Evolutionary conservation across 352 stramenopile species (phyloP).

Genomic region (Pythium pyrilobum): DNA sequence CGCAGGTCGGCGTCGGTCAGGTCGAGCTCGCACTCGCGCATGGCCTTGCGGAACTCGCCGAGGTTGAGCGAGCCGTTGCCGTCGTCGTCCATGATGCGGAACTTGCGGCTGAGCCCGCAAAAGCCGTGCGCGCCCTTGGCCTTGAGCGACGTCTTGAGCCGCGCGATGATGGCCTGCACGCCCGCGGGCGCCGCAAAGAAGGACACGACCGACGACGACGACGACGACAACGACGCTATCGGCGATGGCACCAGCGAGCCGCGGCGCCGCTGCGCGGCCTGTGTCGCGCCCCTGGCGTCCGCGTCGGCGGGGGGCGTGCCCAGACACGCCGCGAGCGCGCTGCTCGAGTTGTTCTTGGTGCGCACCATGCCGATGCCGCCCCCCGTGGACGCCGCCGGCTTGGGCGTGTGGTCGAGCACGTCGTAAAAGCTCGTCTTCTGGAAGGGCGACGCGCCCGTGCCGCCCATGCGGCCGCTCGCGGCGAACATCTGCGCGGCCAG

Average conservation of each 20-base stretch:
- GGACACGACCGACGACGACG: constrained; percentile 10
- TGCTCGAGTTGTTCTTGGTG: constrained; percentile 44
- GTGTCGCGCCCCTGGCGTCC: neutral
- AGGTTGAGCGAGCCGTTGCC: constrained; percentile 66
- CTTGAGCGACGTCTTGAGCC: constrained; percentile 44
- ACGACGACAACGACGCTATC: neutral
- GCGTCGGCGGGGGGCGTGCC: neutral
- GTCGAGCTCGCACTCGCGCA: constrained; percentile 49
- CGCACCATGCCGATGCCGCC: constrained; percentile 22
- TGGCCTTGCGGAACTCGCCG: constrained; percentile 66
- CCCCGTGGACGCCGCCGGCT: neutral
- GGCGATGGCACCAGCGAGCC: neutral
- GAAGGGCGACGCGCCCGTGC: constrained; percentile 2
- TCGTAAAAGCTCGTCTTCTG: constrained; percentile 44
- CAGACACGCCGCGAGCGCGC: constrained; percentile 49
- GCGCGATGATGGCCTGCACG: constrained; percentile 52
- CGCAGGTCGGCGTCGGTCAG: constrained; percentile 53
- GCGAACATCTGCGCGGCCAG: constrained; percentile 24
- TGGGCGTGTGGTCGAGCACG: constrained; percentile 47
- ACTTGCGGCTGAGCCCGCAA: constrained; percentile 68
- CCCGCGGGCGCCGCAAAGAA: constrained; percentile 24
- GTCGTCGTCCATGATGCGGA: constrained; percentile 76
- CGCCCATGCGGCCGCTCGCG: constrained; percentile 4
- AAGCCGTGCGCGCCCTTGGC: constrained; percentile 64
- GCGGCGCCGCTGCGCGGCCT: neutral